phyloP scores from a whole-genome alignment of 2,329 filamentous ascomycete species.

The Alternaria conjuncta region DNA sequence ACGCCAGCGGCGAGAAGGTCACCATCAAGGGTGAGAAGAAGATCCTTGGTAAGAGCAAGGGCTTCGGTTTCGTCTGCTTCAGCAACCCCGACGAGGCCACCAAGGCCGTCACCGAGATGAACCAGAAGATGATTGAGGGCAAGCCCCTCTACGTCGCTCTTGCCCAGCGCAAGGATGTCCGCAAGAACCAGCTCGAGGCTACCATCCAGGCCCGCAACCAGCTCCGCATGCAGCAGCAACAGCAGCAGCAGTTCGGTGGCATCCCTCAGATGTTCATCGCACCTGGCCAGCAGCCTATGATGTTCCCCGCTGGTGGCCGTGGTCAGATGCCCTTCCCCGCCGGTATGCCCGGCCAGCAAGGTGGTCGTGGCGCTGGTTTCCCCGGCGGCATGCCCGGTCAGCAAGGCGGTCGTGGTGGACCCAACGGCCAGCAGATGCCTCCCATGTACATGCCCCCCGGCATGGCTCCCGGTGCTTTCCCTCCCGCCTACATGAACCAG shows the following conservation, averaged over 20 bases:
- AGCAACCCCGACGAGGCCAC: slow-evolving; percentile 98
- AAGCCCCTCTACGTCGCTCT: slow-evolving; percentile 98
- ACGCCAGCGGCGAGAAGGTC: slow-evolving; percentile 59
- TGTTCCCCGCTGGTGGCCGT: slow-evolving; percentile 64
- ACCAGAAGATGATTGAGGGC: slow-evolving; percentile 96
- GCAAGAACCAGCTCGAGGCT: slow-evolving; percentile 97
- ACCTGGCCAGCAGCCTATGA: slow-evolving; percentile 74
- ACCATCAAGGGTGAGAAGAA: slow-evolving; percentile 67
- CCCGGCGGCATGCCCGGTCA: slow-evolving; percentile 80
- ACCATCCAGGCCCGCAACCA: slow-evolving; percentile 99
- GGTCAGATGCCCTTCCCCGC: slow-evolving; percentile 68
- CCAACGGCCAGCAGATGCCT: slow-evolving; percentile 77
- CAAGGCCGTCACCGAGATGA: slow-evolving; percentile 99
- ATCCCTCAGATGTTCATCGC: slow-evolving; percentile 86
- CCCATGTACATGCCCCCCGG: slow-evolving; percentile 79
- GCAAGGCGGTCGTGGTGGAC: slow-evolving; percentile 85
- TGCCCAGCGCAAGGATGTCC: slow-evolving; percentile 98
- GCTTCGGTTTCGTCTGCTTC: slow-evolving; percentile 99
- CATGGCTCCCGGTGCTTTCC: slow-evolving; percentile 70
- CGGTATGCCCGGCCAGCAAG: slow-evolving; percentile 72
- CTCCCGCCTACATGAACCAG: slow-evolving; percentile 76
- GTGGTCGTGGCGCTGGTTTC: slow-evolving; percentile 85
- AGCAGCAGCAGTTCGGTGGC: slow-evolving; percentile 63
- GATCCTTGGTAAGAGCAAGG: slow-evolving; percentile 95
- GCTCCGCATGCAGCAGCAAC: slow-evolving; percentile 96